A percentile compares a stretch with the other conserved stretches of the same genome.
These are phyloP conservation scores for Sugiyamaella novakii DNA, from an alignment of 1,139 yeast species.

Conservation along the genomic window DNA sequence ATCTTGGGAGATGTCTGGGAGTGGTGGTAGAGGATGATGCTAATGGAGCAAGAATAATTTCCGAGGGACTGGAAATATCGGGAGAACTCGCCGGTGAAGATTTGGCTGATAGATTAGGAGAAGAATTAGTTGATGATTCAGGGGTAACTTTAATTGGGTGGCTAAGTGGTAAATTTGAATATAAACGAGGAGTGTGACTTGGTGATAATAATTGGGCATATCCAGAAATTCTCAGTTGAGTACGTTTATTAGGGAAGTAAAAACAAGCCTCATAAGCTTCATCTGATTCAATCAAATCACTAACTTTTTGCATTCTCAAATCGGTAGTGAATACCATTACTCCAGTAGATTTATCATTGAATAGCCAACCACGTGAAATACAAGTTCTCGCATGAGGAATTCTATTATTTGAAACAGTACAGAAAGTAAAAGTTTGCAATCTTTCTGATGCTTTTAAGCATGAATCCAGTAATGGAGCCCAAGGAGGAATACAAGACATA, in stretches of 20 bases:
- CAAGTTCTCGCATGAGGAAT: constrained; percentile 70
- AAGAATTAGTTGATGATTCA: constrained; percentile 2
- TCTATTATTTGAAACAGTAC: constrained; percentile 62
- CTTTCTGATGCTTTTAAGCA: constrained; percentile 26
- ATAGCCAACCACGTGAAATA: constrained; percentile 73
- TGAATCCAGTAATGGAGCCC: constrained; percentile 36
- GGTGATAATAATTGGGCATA: constrained; percentile 44
- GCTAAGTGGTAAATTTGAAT: constrained; percentile 19
- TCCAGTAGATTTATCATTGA: constrained; percentile 67
- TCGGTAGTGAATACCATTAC: constrained; percentile 74
- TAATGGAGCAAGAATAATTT: constrained; percentile 18
- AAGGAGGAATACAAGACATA: constrained; percentile 36
- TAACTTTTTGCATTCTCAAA: constrained; percentile 63
- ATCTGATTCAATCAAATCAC: constrained; percentile 54
- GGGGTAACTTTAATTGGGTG: constrained; percentile 20
- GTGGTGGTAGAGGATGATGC: background rate
- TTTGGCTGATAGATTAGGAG: constrained; percentile 1
- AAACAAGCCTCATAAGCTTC: constrained; percentile 70
- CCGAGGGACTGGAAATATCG: constrained; percentile 14
- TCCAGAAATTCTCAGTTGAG: constrained; percentile 75
- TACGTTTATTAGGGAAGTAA: constrained; percentile 60
- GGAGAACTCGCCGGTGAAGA: constrained; percentile 19
- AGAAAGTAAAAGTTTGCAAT: constrained; percentile 57
- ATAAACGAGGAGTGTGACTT: constrained; percentile 16
- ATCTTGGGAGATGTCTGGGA: constrained; percentile 16